Conservation (phyloP, 2,329 filamentous ascomycete genomes). For the Hymenoscyphus linearis region DNA sequence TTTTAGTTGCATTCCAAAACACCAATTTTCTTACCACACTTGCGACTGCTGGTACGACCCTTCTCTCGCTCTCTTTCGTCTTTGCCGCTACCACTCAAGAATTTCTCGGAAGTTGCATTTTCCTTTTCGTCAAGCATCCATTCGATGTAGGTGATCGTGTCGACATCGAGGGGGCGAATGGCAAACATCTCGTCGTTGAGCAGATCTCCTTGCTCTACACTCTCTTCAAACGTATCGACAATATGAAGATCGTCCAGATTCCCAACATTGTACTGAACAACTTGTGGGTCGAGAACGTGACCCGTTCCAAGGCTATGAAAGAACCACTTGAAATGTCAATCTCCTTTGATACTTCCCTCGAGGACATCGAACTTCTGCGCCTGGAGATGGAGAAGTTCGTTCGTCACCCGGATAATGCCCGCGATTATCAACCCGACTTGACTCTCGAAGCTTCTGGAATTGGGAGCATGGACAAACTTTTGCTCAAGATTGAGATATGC, state of each 20-base stretch:
- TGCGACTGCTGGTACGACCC: slow-evolving; percentile 82
- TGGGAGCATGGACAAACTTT: slow-evolving; percentile 80
- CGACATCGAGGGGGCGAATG: slow-evolving; percentile 58
- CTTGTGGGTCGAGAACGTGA: slow-evolving; percentile 92
- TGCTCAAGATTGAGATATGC: slow-evolving; percentile 75
- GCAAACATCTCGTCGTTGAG: slow-evolving; percentile 73
- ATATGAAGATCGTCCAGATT: slow-evolving; percentile 69
- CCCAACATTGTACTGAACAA: slow-evolving; percentile 91
- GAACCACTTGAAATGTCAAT: slow-evolving; percentile 68
- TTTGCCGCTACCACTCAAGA: slow-evolving; percentile 91
- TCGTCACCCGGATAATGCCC: slow-evolving; percentile 72
- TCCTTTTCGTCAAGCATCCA: slow-evolving; percentile 97
- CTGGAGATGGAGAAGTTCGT: slow-evolving; percentile 84
- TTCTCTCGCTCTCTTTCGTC: slow-evolving; percentile 94
- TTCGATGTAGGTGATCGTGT: slow-evolving; percentile 95
- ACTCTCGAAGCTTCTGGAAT: slow-evolving; percentile 73
- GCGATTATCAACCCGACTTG: slow-evolving; percentile 86
- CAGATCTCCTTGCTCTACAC: slow-evolving; percentile 93
- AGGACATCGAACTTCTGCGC: slow-evolving; percentile 82
- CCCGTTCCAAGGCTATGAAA: slow-evolving; percentile 91
- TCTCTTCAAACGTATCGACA: slow-evolving; percentile 79
- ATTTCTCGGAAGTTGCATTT: slow-evolving; percentile 96
- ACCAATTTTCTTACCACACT: slow-evolving; percentile 79
- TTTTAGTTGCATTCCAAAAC: slow-evolving; percentile 75
- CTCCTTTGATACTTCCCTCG: slow-evolving; percentile 80